phyloP scores from a whole-genome alignment of 495 filamentous ascomycete species.

The Talaromyces nanjingensis region DNA sequence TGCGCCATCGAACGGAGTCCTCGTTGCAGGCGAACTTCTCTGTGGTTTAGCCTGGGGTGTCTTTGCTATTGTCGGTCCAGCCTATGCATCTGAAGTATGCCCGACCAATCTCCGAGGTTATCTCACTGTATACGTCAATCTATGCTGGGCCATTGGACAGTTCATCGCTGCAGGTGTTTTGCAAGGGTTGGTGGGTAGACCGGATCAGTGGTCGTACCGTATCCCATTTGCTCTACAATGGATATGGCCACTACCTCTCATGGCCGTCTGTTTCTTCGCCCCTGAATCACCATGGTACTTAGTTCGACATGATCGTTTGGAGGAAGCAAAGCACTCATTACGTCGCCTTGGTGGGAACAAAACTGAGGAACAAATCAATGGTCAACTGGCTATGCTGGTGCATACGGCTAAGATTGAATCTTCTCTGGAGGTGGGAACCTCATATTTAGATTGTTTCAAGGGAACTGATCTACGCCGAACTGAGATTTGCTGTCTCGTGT shows the following conservation, averaged over 20 bases:
- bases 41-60: conserved; percentile 46
- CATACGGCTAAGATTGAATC: conserved; percentile 56
- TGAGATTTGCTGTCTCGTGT: conserved; percentile 35
- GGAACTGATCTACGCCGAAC: conserved; percentile 40
- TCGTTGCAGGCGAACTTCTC: conserved; percentile 37
- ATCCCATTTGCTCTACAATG: conserved; percentile 36
- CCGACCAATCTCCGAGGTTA: conserved; percentile 32
- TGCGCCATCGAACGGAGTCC: conserved; percentile 30
- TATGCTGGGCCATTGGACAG: conserved; percentile 30
- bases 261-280: conserved; percentile 31
- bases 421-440: conserved; percentile 44
- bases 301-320: conserved; percentile 36
- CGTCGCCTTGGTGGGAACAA: conserved; percentile 38
- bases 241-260: conserved; percentile 50
- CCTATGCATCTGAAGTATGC: conserved; percentile 49
- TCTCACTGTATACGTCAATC: conserved; percentile 28
- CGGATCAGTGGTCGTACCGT: conserved; percentile 27
- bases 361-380: conserved; percentile 37
- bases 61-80: conserved; percentile 49
- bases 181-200: conserved; percentile 24
- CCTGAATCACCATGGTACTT: conserved; percentile 44
- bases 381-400: conserved; percentile 49
- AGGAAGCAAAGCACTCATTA: conserved; percentile 36
- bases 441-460: conserved; percentile 32
- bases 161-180: conserved; percentile 28